Evolutionary conservation across 305 asterid species (phyloP), one percentile per base, ranked within the genome.

Genomic region (Caryopteris hybrid): DNA sequence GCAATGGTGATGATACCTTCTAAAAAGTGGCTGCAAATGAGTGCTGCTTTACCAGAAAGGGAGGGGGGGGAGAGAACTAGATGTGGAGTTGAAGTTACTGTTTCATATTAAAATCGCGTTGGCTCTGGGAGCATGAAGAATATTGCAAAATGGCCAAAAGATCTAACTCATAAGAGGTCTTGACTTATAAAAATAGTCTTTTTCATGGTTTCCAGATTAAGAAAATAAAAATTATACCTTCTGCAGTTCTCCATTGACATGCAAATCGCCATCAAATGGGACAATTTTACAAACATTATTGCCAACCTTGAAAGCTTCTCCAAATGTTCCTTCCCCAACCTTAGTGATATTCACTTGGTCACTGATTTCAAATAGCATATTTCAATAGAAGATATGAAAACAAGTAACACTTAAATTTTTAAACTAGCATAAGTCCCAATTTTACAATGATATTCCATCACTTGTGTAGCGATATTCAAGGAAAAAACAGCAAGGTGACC

Each of bases 251-350:
- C 97, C 99, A 74, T 91, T 94, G 39, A 91, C 95, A 66, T 55
- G 84, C 42, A 82, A 70, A 68, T 89, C 85, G 66, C 97, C 99
- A 75, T 79, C 96, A 76, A 91, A 89, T 53, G 99, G 99, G 66
- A 94, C 99, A 74, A 94, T 89, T 78, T 94, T 94, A 75, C 95
- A 89, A 22, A 94, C 99, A 59, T 75, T 73, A 55, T 79, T 76
- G 0, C 96, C 96, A 60, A 86, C 91, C 81, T 81, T 94, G 78
- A 84, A 94, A 59, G 97, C 99, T 87, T 94, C 99, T 48, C 99
- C 99, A 62, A 56, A 94, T 41, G 99, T 94, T 43, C 98, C 97
- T 86, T 94, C 96, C 45, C 99, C 99, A 18, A 94, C 84, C 81
- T 94, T 94, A 33, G 76, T 64, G 54, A 94, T 79, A 69, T 71